phyloP scores from a whole-genome alignment of 2,329 filamentous ascomycete genomes.

The Ascomycota sp. region DNA sequence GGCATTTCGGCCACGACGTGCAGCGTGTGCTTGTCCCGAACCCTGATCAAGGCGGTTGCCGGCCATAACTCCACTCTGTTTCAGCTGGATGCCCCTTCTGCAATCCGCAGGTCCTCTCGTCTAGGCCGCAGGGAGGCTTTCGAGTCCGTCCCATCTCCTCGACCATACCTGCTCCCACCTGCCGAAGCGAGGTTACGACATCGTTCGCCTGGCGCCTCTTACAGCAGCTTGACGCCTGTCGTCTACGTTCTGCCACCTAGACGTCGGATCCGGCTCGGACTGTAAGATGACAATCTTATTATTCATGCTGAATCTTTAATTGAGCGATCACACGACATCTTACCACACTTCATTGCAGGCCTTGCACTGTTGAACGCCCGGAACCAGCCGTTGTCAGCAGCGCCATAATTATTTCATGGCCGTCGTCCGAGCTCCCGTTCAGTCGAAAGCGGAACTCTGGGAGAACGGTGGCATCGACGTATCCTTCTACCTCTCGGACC shows the following conservation, averaged over 20 bases:
- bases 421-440: conserved; percentile 11
- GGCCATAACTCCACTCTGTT: too few species aligned
- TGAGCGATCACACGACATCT: background rate
- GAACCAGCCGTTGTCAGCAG: too few species aligned
- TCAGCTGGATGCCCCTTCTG: too few species aligned
- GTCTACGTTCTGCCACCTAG: background rate
- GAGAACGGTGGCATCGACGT: conserved; percentile 6
- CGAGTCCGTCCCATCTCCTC: background rate
- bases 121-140: too few species aligned
- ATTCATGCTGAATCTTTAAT: background rate
- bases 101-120: too few species aligned
- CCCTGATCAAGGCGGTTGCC: too few species aligned
- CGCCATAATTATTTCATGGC: conserved; percentile 11
- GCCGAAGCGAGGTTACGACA: background rate
- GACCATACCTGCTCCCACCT: background rate
- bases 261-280: background rate
- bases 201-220: too few species aligned
- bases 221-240: background rate
- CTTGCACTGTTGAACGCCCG: background rate
- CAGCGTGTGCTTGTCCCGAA: too few species aligned
- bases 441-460: conserved; percentile 12
- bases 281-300: background rate
- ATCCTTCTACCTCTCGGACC: background rate
- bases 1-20: too few species aligned
- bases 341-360: background rate